Evolutionary conservation across 192 early-diverging fungal genomes (phyloP).

Genomic region (Pilobolus umbonatus): DNA sequence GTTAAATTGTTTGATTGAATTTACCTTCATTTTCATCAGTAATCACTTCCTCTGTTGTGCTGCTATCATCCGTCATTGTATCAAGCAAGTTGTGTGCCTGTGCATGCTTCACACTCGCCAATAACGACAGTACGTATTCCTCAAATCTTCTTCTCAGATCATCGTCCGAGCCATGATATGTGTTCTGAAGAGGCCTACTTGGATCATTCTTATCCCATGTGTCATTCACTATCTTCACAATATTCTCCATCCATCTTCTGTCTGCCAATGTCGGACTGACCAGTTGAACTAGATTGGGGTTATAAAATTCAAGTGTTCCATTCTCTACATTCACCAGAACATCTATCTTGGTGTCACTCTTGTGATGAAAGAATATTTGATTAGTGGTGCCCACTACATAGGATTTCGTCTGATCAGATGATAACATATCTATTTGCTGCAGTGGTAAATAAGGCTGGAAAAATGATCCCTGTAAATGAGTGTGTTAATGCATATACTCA

Average conservation of each 20-base stretch:
- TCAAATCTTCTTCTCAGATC: slow-evolving; percentile 73
- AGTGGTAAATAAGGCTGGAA: slow-evolving; percentile 82
- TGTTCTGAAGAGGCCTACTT: slow-evolving; percentile 46
- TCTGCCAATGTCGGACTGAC: slow-evolving; percentile 64
- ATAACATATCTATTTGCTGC: slow-evolving; percentile 77
- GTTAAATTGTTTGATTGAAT: background rate
- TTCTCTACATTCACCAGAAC: slow-evolving; percentile 75
- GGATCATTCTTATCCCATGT: slow-evolving; percentile 50
- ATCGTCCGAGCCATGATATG: slow-evolving; percentile 73
- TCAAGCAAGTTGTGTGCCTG: slow-evolving; percentile 34
- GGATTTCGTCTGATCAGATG: slow-evolving; percentile 55
- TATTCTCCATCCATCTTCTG: slow-evolving; percentile 74
- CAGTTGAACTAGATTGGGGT: slow-evolving; percentile 50
- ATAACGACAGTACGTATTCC: slow-evolving; percentile 60
- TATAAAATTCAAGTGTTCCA: slow-evolving; percentile 65
- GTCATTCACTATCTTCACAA: slow-evolving; percentile 57
- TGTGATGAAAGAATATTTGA: slow-evolving; percentile 74
- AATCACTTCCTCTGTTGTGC: slow-evolving; percentile 23
- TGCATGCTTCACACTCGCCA: slow-evolving; percentile 61
- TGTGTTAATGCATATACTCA: background rate
- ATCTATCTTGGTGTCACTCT: slow-evolving; percentile 59
- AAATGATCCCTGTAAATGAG: slow-evolving; percentile 64
- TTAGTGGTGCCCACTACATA: slow-evolving; percentile 79
- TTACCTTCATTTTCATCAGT: slow-evolving; percentile 32
- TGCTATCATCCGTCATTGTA: slow-evolving; percentile 1